These are phyloP conservation scores for Syzygium syzygioides DNA, from an alignment of 441 rosid genomes.

Conservation along the genomic window DNA sequence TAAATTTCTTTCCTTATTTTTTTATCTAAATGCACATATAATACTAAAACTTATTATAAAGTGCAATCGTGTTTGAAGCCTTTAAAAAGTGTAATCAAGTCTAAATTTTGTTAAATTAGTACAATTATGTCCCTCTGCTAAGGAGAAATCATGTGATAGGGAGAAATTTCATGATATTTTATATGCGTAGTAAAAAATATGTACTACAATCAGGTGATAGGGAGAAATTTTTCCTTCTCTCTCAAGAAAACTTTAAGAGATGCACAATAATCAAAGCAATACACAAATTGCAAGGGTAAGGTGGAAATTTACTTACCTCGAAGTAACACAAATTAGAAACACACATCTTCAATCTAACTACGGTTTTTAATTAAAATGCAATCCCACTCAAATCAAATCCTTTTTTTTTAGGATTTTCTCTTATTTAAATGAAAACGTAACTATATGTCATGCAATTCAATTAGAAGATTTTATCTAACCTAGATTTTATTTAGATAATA, in stretches of 20 bases:
- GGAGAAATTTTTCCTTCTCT: neutral
- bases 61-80: fast-evolving
- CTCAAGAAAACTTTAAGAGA: neutral
- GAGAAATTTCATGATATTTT: neutral
- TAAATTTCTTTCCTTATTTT: neutral
- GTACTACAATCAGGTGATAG: neutral
- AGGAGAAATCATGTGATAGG: neutral
- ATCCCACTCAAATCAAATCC: too few relatives aligned
- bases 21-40: neutral
- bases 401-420: too few relatives aligned
- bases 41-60: neutral
- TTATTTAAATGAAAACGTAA: too few relatives aligned
- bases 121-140: neutral
- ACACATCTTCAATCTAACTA: too few relatives aligned
- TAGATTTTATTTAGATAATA: too few relatives aligned
- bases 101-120: neutral
- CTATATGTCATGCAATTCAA: too few relatives aligned
- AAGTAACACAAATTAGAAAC: too few relatives aligned
- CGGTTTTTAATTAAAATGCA: too few relatives aligned
- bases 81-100: neutral
- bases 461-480: too few relatives aligned
- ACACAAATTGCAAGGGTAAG: too few relatives aligned
- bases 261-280: too few relatives aligned
- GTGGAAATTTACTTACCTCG: too few relatives aligned
- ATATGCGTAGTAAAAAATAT: neutral